Evolutionary conservation across 1,139 yeast species (phyloP).

Genomic region (Eremothecium gossypii): DNA sequence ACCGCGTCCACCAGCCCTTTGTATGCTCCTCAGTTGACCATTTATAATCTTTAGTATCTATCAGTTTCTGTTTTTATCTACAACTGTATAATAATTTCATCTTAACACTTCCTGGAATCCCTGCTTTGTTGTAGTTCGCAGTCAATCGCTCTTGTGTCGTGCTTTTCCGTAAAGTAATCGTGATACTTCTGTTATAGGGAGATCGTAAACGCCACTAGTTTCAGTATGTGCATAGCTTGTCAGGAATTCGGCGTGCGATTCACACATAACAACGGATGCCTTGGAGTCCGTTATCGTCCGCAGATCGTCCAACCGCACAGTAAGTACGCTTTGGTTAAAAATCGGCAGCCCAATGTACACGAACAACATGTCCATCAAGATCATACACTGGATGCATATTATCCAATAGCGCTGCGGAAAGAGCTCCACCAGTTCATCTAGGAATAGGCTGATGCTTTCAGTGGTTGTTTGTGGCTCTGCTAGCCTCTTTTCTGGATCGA

Average conservation of each 20-base stretch:
- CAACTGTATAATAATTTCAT: conserved; percentile 3
- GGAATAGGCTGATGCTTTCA: conserved; percentile 3
- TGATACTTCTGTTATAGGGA: conserved; percentile 62
- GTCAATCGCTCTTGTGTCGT: neutral
- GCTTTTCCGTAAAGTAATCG: conserved; percentile 44
- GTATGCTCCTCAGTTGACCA: neutral
- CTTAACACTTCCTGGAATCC: neutral
- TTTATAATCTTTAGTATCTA: neutral
- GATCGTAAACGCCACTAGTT: conserved; percentile 74
- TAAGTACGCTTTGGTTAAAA: conserved; percentile 66
- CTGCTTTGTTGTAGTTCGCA: neutral
- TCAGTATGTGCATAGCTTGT: conserved; percentile 33
- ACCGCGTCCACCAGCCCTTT: neutral
- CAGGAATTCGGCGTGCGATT: conserved; percentile 18
- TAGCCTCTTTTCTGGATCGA: conserved; percentile 1
- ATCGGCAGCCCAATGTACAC: conserved; percentile 59
- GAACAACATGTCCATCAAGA: conserved; percentile 57
- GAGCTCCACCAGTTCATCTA: conserved; percentile 14
- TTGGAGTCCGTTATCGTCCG: conserved; percentile 62
- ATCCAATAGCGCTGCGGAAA: conserved; percentile 25
- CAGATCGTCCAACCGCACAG: conserved; percentile 48
- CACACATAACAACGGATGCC: conserved; percentile 41
- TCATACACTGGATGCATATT: conserved; percentile 16
- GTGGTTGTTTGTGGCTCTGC: conserved; percentile 3
- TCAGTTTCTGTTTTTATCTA: conserved; percentile 4